Evolutionary conservation across 805 yeast genomes (phyloP).

Genomic region (Pichia sporocuriosa): DNA sequence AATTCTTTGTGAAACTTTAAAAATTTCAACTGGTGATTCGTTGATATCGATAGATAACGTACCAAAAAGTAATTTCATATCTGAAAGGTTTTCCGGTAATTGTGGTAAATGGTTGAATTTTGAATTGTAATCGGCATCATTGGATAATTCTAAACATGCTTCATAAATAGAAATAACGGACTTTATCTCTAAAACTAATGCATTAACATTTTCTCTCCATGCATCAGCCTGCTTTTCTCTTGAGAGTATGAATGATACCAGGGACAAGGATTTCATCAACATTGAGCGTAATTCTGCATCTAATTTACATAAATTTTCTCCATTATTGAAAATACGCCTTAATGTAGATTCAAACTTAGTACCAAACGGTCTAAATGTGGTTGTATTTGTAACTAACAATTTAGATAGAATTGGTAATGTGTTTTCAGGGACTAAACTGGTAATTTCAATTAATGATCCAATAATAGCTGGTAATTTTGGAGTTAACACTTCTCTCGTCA

Average conservation of each 20-base stretch:
- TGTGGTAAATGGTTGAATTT: constrained; percentile 38
- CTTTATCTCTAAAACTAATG: constrained; percentile 45
- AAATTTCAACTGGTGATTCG: constrained; percentile 40
- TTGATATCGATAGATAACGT: constrained; percentile 54
- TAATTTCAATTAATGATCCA: constrained; percentile 42
- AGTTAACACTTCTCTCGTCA: constrained; percentile 76
- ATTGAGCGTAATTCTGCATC: constrained; percentile 34
- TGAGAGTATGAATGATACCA: constrained; percentile 48
- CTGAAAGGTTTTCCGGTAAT: constrained; percentile 16
- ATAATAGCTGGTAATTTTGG: constrained; percentile 68
- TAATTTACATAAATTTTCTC: constrained; percentile 32
- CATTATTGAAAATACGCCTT: constrained; percentile 29
- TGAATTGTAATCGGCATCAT: constrained; percentile 43
- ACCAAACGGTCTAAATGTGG: constrained; percentile 76
- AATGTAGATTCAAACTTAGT: constrained; percentile 49
- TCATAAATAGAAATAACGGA: constrained; percentile 51
- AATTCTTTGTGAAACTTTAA: constrained; percentile 46
- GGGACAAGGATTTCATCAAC: constrained; percentile 46
- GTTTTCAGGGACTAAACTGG: constrained; percentile 32
- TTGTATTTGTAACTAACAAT: constrained; percentile 53
- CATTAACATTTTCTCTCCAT: constrained; percentile 41
- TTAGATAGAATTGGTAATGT: constrained; percentile 36
- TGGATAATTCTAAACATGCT: constrained; percentile 49
- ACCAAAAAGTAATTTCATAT: constrained; percentile 33
- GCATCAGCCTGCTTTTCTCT: constrained; percentile 41